Percentiles rank a stretch among this genome's conserved stretches.
phyloP scores from a whole-genome alignment of 495 filamentous ascomycete species.

The Daldinia childiae region DNA sequence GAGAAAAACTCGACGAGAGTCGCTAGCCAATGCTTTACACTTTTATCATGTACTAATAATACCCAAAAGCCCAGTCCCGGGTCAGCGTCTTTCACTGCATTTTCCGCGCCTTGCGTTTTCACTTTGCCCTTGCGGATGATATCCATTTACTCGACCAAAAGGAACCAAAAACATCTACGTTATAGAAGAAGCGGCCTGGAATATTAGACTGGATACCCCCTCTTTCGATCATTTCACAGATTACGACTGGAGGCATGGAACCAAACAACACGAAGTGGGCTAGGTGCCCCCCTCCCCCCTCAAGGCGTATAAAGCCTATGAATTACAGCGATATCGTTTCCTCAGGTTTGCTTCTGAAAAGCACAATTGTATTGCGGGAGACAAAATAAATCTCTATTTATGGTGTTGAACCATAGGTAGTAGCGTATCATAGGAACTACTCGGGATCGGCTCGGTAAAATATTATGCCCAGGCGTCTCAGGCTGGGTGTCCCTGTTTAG shows the following conservation, averaged over 20 bases:
- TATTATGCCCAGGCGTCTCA: too few species aligned
- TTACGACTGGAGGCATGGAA: background rate
- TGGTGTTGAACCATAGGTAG: background rate
- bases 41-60: too few species aligned
- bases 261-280: background rate
- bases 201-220: too few species aligned
- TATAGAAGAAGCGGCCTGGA: too few species aligned
- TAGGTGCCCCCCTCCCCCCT: background rate
- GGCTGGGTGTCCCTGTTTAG: background rate
- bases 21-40: constrained; percentile 12
- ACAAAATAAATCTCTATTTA: background rate
- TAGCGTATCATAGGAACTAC: background rate
- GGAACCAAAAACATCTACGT: too few species aligned
- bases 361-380: background rate
- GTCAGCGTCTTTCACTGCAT: background rate
- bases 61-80: background rate
- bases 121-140: background rate
- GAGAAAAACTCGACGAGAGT: constrained; percentile 24
- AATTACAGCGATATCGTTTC: background rate
- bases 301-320: background rate
- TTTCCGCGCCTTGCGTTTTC: background rate
- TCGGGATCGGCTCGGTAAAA: too few species aligned
- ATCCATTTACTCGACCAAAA: background rate
- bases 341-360: background rate
- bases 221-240: too few species aligned